phyloP scores from a whole-genome alignment of 257 asterid genomes.

The Nemophila menziesii region DNA sequence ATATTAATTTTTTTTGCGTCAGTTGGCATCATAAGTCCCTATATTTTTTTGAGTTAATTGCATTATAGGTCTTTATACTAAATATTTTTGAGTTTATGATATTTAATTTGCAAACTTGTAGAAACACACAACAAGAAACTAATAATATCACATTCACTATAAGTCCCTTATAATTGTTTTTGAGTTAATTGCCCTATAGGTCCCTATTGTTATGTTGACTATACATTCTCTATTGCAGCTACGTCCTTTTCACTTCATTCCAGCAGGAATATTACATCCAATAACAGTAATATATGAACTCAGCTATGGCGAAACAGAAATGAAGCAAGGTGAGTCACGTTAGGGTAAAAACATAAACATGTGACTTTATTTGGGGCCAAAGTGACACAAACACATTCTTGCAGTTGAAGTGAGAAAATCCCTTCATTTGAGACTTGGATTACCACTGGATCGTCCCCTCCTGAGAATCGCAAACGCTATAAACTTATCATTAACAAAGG shows the following conservation, averaged over 20 bases:
- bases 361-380: neutral
- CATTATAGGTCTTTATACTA: no score
- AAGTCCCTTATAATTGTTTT: neutral
- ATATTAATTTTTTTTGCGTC: no score
- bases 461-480: constrained; percentile 75
- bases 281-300: constrained; percentile 67
- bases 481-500: constrained; percentile 31
- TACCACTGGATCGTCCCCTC: constrained; percentile 97
- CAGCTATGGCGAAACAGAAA: constrained; percentile 85
- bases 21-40: no score
- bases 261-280: constrained; percentile 74
- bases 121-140: no score
- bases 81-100: no score
- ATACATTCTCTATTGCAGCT: constrained; percentile 40
- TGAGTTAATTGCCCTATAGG: neutral
- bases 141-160: no score
- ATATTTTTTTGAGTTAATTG: no score
- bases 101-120: no score
- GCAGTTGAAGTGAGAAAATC: constrained; percentile 80
- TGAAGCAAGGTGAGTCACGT: constrained; percentile 63
- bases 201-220: constrained; percentile 9
- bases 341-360: neutral
- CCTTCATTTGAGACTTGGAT: constrained; percentile 81
- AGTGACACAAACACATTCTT: constrained; percentile 8
- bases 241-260: constrained; percentile 76